Evolutionary conservation across 2,329 filamentous ascomycete species (phyloP).

Genomic region (Cryphonectria nitschkei): DNA sequence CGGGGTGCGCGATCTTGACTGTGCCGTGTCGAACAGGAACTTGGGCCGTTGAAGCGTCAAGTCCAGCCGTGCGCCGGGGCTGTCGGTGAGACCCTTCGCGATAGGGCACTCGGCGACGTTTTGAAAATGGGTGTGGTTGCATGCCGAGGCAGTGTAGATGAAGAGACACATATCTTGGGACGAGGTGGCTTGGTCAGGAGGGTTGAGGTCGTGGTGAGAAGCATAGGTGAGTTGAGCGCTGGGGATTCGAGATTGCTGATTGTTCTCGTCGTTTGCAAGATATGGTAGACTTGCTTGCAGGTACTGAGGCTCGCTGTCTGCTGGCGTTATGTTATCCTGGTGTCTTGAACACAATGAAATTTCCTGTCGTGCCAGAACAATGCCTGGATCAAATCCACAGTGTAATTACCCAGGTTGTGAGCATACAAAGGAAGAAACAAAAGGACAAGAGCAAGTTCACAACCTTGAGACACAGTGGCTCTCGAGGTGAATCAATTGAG

Average conservation of each 20-base stretch:
- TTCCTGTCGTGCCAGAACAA: neutral
- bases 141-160: constrained; percentile 36
- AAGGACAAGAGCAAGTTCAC: neutral
- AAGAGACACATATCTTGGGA: constrained; percentile 42
- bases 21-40: constrained; percentile 29
- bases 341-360: neutral
- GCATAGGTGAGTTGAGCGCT: neutral
- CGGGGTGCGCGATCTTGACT: constrained; percentile 13
- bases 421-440: neutral
- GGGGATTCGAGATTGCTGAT: neutral
- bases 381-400: neutral
- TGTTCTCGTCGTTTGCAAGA: neutral
- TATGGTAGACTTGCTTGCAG: too few relatives aligned
- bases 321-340: neutral
- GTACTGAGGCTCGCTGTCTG: neutral
- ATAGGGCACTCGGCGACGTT: constrained; percentile 40
- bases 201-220: neutral
- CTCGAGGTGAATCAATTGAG: constrained; percentile 2
- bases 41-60: constrained; percentile 31
- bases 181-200: neutral
- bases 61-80: constrained; percentile 30
- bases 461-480: neutral
- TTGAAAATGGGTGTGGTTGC: constrained; percentile 40
- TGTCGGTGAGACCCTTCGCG: constrained; percentile 31
- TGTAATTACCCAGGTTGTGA: neutral